Evolutionary conservation across 163 green algal genomes (phyloP), one percentile per base, ranked within the genome.

Genomic region (Chlorella variabilis): DNA sequence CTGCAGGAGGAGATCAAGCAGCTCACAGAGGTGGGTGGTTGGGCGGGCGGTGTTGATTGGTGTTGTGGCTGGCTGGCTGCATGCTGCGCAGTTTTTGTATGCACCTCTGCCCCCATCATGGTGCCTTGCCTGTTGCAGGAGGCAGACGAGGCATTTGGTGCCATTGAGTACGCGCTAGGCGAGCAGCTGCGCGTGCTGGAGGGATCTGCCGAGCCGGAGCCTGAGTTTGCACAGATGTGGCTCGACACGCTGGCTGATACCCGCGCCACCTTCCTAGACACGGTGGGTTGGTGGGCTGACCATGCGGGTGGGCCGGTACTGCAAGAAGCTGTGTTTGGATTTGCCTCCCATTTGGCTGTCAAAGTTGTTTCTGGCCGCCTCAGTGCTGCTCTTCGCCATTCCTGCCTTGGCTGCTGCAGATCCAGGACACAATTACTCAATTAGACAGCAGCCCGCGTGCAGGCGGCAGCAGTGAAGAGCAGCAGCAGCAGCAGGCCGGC

Each of bases 1-100:
- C 80, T 96, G 39, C 82, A 85, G 66, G 81, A 91, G 36, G 92
- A 96, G 81, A 70, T 89, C 4, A 85, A 87, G 21, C 85, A 92
- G 62, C 88, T 96, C 13, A 86, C 80, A 17, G 80, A 93, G 88
- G 90, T 89, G 74, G 7, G 79, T 34, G 69, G 4, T 27, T 25
- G n/a, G 13, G 41, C n/a, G n/a, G 39, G 67, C 23, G 54, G 15
- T 33, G 54, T n/a, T 63, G 15, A 33, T 29, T 63, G 58, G 13
- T 27, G 38, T 21, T 11, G 23, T 75, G 59, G 45, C 23, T 36
- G 8, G 45, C 45, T 15, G 45, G 45, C 45, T 54, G 45, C 45
- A 54, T 54, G 45, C 45, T 54, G 45, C 45, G 45, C 45, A 54
- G 45, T 15, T 54, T 11, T 54, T 11, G 11, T 54, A 15, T 54